A percentile compares a stretch with the other conserved stretches of the same genome.
Evolutionary conservation across 2,329 filamentous ascomycete genomes (phyloP).

Genomic region (Penicillium rolfsii): DNA sequence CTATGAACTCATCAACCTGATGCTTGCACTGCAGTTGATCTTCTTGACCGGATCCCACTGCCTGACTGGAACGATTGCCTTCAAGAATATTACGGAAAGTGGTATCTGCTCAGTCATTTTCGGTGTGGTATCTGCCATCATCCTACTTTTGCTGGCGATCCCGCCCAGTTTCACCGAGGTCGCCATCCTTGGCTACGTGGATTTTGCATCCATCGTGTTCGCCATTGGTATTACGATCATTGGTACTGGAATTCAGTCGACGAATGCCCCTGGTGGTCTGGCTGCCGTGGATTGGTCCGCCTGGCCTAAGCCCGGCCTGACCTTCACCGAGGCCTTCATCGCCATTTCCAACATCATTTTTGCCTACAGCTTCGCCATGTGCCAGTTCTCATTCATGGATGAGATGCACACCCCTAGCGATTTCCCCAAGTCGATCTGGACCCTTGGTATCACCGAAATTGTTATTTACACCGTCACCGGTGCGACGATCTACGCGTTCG

Average conservation of each 20-base stretch:
- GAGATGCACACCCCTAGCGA: constrained; percentile 41
- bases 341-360: constrained; percentile 41
- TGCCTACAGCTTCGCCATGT: constrained; percentile 51
- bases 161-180: constrained; percentile 41
- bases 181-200: constrained; percentile 41
- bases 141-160: constrained; percentile 35
- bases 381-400: constrained; percentile 41
- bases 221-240: constrained; percentile 42
- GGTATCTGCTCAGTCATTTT: constrained; percentile 46
- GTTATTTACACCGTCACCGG: constrained; percentile 39
- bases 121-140: constrained; percentile 46
- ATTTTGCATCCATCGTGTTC: constrained; percentile 37
- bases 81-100: constrained; percentile 44
- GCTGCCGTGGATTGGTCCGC: constrained; percentile 32
- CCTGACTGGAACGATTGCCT: constrained; percentile 52
- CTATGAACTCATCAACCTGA: constrained; percentile 45
- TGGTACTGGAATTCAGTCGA: constrained; percentile 34
- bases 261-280: constrained; percentile 28
- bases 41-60: constrained; percentile 50
- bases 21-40: constrained; percentile 48
- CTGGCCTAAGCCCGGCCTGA: constrained; percentile 28
- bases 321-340: constrained; percentile 37
- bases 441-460: constrained; percentile 38
- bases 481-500: constrained; percentile 37
- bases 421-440: constrained; percentile 46